Conservation (phyloP, 257 asterid genomes). For the Petunia secreta region DNA sequence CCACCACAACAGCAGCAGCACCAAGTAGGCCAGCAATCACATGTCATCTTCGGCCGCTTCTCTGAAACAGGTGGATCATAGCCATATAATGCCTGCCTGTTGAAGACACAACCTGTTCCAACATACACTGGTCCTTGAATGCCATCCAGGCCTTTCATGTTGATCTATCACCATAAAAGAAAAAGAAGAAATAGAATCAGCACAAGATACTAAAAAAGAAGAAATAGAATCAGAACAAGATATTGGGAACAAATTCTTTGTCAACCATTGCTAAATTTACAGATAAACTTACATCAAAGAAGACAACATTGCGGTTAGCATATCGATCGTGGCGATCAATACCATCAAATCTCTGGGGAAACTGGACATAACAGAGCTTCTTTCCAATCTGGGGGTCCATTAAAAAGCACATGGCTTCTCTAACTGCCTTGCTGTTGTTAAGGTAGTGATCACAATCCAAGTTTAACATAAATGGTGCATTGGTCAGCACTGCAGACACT, state of each 20-base stretch:
- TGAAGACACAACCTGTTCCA: constrained; percentile 80
- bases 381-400: constrained; percentile 88
- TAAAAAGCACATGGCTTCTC: constrained; percentile 88
- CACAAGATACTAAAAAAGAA: not conserved
- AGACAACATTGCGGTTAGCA: constrained; percentile 84
- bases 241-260: not conserved
- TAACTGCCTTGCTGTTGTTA: constrained; percentile 78
- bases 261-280: not conserved
- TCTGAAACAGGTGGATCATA: constrained; percentile 78
- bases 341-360: constrained; percentile 86
- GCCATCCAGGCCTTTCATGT: constrained; percentile 88
- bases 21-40: constrained; percentile 88
- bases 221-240: not conserved
- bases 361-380: constrained; percentile 87
- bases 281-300: constrained; percentile 67
- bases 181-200: not conserved
- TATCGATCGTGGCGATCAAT: constrained; percentile 87
- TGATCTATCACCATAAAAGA: constrained; percentile 50
- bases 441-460: constrained; percentile 90
- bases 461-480: constrained; percentile 83
- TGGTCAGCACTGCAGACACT: constrained; percentile 81
- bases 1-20: constrained; percentile 80
- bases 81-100: constrained; percentile 79
- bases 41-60: constrained; percentile 80
- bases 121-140: constrained; percentile 90